phyloP scores from a whole-genome alignment of 208 protist genomes.

The Trypanosoma platydactyli region DNA sequence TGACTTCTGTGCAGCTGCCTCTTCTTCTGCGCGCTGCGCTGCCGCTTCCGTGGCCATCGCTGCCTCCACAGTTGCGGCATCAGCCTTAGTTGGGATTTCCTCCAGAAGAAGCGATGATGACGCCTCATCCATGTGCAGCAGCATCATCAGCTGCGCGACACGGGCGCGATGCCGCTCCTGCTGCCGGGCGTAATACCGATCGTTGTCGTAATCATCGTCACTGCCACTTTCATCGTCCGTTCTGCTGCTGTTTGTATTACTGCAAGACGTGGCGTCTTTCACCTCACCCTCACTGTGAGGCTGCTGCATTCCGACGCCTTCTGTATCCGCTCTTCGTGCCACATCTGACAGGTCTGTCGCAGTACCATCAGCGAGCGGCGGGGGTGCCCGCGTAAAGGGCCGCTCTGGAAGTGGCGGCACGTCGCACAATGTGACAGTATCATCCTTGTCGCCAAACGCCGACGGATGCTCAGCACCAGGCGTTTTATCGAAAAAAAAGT shows the following conservation, averaged over 20 bases:
- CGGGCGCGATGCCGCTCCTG: slow-evolving; percentile 22
- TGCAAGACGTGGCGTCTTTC: background rate
- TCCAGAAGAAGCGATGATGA: background rate
- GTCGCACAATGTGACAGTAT: slow-evolving; percentile 1
- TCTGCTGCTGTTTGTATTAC: slow-evolving; percentile 10
- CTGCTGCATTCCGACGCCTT: background rate
- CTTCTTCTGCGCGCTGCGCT: background rate
- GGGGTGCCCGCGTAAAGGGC: background rate
- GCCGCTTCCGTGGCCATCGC: background rate
- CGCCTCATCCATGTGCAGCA: slow-evolving; percentile 16
- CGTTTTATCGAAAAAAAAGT: too few species aligned
- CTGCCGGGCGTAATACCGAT: slow-evolving; percentile 22
- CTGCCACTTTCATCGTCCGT: slow-evolving; percentile 5
- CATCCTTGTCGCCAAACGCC: background rate
- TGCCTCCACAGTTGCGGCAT: too few species aligned
- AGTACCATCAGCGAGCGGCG: background rate
- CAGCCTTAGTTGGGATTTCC: too few species aligned
- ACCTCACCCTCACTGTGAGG: too few species aligned
- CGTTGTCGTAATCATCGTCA: slow-evolving; percentile 30
- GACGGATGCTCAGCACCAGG: too few species aligned
- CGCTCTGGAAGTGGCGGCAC: slow-evolving; percentile 22
- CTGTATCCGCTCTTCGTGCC: too few species aligned
- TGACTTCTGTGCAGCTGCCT: slow-evolving; percentile 3
- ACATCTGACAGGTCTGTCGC: too few species aligned
- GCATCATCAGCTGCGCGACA: slow-evolving; percentile 2